Evolutionary conservation across 306 rosid genomes (phyloP).

Genomic region (Sechiopsis laciniata): DNA sequence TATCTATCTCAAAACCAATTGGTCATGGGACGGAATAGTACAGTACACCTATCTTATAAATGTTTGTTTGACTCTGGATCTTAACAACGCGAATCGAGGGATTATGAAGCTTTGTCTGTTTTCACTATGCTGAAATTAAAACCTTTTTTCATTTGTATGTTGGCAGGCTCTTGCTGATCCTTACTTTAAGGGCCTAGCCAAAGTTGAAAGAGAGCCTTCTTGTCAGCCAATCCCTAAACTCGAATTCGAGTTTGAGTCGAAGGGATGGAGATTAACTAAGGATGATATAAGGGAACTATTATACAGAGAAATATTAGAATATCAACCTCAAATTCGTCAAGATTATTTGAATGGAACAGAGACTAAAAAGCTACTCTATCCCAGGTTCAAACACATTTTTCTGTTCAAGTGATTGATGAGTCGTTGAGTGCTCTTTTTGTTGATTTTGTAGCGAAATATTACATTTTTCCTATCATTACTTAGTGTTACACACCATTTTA

Average conservation of each 20-base stretch:
- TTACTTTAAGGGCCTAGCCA: slow-evolving; percentile 82
- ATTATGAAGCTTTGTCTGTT: neutral
- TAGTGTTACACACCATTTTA: slow-evolving; percentile 82
- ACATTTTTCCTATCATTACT: slow-evolving; percentile 22
- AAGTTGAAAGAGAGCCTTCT: slow-evolving; percentile 85
- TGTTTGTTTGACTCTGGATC: no score
- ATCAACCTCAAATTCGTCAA: slow-evolving; percentile 84
- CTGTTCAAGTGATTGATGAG: neutral
- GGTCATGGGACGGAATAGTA: no score
- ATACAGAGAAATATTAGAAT: slow-evolving; percentile 78
- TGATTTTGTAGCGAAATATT: slow-evolving; percentile 16
- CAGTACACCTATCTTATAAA: no score
- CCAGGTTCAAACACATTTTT: slow-evolving; percentile 46
- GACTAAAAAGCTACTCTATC: slow-evolving; percentile 71
- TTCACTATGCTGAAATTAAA: slow-evolving; percentile 7
- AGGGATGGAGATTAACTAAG: slow-evolving; percentile 64
- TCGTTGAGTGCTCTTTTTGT: neutral
- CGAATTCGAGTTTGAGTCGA: slow-evolving; percentile 65
- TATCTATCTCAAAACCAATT: no score
- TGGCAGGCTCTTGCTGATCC: slow-evolving; percentile 86
- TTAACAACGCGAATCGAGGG: neutral
- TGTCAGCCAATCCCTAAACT: slow-evolving; percentile 68
- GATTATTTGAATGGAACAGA: slow-evolving; percentile 78
- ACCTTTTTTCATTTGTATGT: slow-evolving; percentile 16
- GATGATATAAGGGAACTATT: slow-evolving; percentile 70